Percentiles rank a stretch among this genome's conserved stretches.
Evolutionary conservation across 306 rosid genomes (phyloP).

Genomic region (Cicer bijugum): DNA sequence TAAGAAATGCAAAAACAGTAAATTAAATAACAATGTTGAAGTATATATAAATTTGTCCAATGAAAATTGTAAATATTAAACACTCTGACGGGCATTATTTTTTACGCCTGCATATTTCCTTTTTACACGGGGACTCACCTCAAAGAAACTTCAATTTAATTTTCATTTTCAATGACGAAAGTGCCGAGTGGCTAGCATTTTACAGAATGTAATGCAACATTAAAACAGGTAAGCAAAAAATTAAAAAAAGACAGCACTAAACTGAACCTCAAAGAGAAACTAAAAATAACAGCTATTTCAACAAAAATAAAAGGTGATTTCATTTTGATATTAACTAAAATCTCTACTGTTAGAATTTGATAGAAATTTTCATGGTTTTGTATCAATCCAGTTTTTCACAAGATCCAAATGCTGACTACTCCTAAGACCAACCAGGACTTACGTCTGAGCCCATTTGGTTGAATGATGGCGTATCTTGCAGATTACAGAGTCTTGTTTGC

Average conservation of each 20-base stretch:
- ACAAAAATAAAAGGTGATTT: not conserved
- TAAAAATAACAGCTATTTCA: not conserved
- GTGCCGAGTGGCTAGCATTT: not conserved
- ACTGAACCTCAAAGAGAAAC: not conserved
- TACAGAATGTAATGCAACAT: not conserved
- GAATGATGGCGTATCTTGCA: slow-evolving; percentile 49
- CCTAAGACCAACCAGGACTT: slow-evolving; percentile 47
- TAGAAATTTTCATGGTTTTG: slow-evolving; percentile 14
- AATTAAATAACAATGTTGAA: no score
- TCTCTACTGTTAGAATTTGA: not conserved
- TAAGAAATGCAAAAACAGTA: no score
- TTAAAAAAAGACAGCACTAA: slow-evolving; percentile 11
- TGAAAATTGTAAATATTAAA: no score
- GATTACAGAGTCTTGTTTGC: slow-evolving; percentile 45
- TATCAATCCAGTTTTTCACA: slow-evolving; percentile 28
- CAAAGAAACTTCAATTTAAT: no score
- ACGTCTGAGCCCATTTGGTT: slow-evolving; percentile 49
- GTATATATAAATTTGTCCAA: no score
- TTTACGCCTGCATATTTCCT: no score
- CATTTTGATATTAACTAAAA: not conserved
- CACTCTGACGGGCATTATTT: no score
- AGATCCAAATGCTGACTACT: slow-evolving; percentile 33
- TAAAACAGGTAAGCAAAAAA: not conserved
- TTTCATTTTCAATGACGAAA: no score
- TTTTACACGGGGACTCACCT: no score